phyloP scores from a whole-genome alignment of 1,284 basidiomycete genomes.

The Cutaneotrichosporon sp. region DNA sequence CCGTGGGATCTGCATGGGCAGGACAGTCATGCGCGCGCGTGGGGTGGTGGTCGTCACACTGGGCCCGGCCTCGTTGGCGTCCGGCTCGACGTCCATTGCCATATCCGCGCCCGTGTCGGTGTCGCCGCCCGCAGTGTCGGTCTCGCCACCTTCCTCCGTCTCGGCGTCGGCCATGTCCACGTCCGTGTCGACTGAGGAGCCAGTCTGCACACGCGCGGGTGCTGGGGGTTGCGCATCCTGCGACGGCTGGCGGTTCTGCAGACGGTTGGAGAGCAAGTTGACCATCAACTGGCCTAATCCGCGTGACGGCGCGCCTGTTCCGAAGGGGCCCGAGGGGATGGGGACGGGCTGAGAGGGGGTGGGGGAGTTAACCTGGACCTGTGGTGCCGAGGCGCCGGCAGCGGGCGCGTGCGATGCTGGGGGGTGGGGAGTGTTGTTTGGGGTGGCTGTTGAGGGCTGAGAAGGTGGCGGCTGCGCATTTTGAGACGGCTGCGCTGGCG shows the following conservation, averaged over 20 bases:
- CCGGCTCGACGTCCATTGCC: conserved; percentile 24
- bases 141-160: conserved; percentile 34
- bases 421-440: neutral
- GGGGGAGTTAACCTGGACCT: neutral
- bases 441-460: conserved; percentile 1
- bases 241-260: conserved; percentile 6
- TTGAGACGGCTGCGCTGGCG: neutral
- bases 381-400: neutral
- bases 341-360: neutral
- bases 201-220: neutral
- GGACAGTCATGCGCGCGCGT: conserved; percentile 36
- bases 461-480: neutral
- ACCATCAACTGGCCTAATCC: conserved; percentile 10
- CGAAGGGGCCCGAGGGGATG: neutral
- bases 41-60: conserved; percentile 39
- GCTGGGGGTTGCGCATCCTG: neutral
- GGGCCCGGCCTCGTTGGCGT: conserved; percentile 8
- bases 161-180: conserved; percentile 53
- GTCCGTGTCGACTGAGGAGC: conserved; percentile 37
- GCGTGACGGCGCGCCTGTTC: neutral
- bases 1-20: conserved; percentile 40
- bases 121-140: conserved; percentile 41
- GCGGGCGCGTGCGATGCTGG: neutral
- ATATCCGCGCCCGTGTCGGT: conserved; percentile 44
- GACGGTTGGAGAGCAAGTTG: conserved; percentile 26